Conservation (phyloP, 2,329 filamentous ascomycete genomes). For the Pezicula radicicola region DNA sequence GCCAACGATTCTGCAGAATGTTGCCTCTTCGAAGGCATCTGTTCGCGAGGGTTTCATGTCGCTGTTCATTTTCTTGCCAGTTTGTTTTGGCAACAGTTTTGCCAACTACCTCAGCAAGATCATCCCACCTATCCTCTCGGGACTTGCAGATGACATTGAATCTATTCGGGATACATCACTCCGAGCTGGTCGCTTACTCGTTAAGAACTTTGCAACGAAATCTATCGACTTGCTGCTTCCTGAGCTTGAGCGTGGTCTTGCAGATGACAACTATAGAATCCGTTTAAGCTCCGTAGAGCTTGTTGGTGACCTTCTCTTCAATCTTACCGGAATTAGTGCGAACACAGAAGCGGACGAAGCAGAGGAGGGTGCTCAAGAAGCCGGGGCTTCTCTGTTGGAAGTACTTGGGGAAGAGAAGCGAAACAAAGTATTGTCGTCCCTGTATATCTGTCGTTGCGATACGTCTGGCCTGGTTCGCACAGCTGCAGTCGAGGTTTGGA, state of each 20-base stretch:
- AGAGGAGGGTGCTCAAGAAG: constrained; percentile 76
- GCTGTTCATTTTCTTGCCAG: constrained; percentile 96
- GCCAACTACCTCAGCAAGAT: constrained; percentile 93
- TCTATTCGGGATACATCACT: constrained; percentile 96
- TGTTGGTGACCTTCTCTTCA: constrained; percentile 95
- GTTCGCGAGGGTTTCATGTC: constrained; percentile 99
- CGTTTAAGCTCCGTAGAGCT: constrained; percentile 97
- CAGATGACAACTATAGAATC: constrained; percentile 97
- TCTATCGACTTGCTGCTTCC: constrained; percentile 92
- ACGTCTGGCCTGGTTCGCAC: constrained; percentile 88
- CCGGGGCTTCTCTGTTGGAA: constrained; percentile 88
- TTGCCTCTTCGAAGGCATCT: constrained; percentile 82
- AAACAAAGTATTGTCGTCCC: constrained; percentile 93
- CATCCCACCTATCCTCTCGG: constrained; percentile 90
- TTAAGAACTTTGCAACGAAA: constrained; percentile 97
- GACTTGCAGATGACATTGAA: constrained; percentile 92
- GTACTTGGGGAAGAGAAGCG: constrained; percentile 93
- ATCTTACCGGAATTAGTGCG: constrained; percentile 88
- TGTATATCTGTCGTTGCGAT: constrained; percentile 97
- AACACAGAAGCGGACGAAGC: constrained; percentile 78
- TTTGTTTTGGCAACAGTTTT: constrained; percentile 98
- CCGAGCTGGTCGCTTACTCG: constrained; percentile 85
- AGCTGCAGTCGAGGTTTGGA: constrained; percentile 92
- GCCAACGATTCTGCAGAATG: constrained; percentile 94
- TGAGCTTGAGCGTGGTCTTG: constrained; percentile 91